phyloP scores from a whole-genome alignment of 2,329 filamentous ascomycete genomes.

The Diaporthe caulivora region DNA sequence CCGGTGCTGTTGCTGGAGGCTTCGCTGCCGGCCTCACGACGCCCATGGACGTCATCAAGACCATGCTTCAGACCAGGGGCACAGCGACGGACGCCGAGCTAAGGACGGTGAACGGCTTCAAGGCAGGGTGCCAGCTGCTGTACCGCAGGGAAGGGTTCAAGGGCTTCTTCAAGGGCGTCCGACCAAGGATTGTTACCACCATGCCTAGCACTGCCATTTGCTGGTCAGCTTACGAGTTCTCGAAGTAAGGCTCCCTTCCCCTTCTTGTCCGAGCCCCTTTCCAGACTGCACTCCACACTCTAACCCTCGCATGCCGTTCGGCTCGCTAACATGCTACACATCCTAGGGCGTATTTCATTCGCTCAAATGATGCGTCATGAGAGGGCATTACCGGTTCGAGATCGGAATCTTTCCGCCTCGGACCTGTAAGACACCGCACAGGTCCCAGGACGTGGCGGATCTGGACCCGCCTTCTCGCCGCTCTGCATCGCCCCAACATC shows the following conservation, averaged over 20 bases:
- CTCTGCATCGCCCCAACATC: background rate
- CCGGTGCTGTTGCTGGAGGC: conserved; percentile 92
- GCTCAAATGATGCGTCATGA: conserved; percentile 60
- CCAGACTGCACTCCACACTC: conserved; percentile 35
- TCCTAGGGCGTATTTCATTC: conserved; percentile 71
- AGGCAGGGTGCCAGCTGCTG: conserved; percentile 83
- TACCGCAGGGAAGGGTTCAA: conserved; percentile 84
- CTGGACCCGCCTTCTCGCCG: background rate
- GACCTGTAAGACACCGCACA: conserved; percentile 45
- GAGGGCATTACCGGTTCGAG: background rate
- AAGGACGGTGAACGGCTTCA: conserved; percentile 84
- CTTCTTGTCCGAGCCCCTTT: background rate
- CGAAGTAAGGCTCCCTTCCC: conserved; percentile 64
- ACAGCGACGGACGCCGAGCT: conserved; percentile 83
- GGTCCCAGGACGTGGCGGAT: background rate
- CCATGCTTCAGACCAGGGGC: conserved; percentile 92
- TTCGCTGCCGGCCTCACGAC: conserved; percentile 95
- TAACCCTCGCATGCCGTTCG: background rate
- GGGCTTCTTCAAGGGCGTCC: conserved; percentile 94
- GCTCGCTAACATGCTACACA: conserved; percentile 38
- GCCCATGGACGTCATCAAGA: conserved; percentile 98
- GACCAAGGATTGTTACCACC: conserved; percentile 91
- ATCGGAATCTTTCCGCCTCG: background rate
- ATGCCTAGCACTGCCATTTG: conserved; percentile 99
- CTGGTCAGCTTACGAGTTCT: conserved; percentile 84